A percentile compares a stretch with the other conserved stretches of the same genome.
phyloP scores from a whole-genome alignment of 805 yeast species.

The Komagataella ulmi region DNA sequence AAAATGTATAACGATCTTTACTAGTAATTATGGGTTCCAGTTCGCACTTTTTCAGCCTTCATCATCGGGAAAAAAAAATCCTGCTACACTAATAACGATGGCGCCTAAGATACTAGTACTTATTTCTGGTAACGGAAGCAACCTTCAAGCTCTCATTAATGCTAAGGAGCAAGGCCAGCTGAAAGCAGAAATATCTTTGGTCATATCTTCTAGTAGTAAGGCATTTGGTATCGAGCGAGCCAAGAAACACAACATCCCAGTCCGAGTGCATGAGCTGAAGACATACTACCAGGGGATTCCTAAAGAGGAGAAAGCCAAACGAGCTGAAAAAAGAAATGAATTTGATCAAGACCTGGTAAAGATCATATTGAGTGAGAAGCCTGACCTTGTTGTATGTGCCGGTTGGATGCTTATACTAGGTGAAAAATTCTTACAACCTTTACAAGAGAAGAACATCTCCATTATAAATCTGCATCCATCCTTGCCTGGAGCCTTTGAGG shows the following conservation, averaged over 20 bases:
- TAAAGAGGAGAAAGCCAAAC: constrained; percentile 45
- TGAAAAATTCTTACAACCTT: constrained; percentile 55
- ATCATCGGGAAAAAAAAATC: not conserved
- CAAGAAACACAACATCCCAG: constrained; percentile 49
- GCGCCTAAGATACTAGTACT: constrained; percentile 48
- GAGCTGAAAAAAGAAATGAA: constrained; percentile 47
- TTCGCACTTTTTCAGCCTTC: not conserved
- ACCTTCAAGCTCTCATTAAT: constrained; percentile 87
- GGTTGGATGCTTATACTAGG: constrained; percentile 97
- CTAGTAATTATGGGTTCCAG: not conserved
- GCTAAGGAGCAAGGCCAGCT: constrained; percentile 29
- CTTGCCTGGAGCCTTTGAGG: constrained; percentile 92
- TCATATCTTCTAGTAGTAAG: constrained; percentile 71
- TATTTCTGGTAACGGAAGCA: constrained; percentile 94
- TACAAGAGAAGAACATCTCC: constrained; percentile 47
- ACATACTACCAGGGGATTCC: constrained; percentile 63
- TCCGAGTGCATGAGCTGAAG: constrained; percentile 58
- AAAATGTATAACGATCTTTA: not conserved
- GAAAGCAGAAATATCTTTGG: constrained; percentile 47
- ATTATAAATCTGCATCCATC: constrained; percentile 96
- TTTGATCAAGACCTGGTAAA: constrained; percentile 75
- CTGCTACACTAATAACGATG: not conserved
- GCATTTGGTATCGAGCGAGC: constrained; percentile 89
- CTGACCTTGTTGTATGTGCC: constrained; percentile 89
- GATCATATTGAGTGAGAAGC: constrained; percentile 45